Evolutionary conservation across 768 basidiomycete genomes (phyloP).

Genomic region (Serendipita sp.): DNA sequence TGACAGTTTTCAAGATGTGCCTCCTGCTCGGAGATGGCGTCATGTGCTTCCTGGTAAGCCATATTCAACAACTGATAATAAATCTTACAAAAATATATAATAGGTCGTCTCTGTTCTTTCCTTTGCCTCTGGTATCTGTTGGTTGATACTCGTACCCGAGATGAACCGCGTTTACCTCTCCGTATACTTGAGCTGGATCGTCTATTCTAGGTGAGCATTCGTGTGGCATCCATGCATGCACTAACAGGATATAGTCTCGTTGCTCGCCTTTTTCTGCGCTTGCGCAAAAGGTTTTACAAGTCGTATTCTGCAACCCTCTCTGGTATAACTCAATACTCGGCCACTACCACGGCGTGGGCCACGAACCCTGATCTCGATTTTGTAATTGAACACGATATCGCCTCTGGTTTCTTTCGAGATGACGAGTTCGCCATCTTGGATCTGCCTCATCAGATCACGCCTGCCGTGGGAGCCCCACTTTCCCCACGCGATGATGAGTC

Average conservation of each 20-base stretch:
- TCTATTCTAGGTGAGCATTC: not conserved
- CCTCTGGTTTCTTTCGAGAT: not conserved
- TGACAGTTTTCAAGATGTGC: not conserved
- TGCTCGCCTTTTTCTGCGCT: not conserved
- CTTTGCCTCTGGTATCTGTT: not conserved
- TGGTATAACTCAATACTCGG: not conserved
- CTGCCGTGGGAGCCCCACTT: no score
- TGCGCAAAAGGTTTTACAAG: constrained; percentile 1
- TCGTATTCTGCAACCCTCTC: not conserved
- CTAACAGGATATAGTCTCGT: not conserved
- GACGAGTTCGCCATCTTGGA: not conserved
- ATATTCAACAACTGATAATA: not conserved
- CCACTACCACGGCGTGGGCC: not conserved
- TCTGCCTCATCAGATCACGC: not conserved
- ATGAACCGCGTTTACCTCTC: not conserved
- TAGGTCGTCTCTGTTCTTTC: constrained; percentile 2
- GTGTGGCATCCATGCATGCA: not conserved
- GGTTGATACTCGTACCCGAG: not conserved
- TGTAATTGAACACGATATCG: not conserved
- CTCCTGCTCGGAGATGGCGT: not conserved
- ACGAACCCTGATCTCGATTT: not conserved
- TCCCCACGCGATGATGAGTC: no score
- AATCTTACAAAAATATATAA: not conserved
- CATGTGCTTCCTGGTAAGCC: not conserved
- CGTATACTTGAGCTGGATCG: not conserved